phyloP scores from a whole-genome alignment of 139 green algal species.

The Zygnema cylindricum region DNA sequence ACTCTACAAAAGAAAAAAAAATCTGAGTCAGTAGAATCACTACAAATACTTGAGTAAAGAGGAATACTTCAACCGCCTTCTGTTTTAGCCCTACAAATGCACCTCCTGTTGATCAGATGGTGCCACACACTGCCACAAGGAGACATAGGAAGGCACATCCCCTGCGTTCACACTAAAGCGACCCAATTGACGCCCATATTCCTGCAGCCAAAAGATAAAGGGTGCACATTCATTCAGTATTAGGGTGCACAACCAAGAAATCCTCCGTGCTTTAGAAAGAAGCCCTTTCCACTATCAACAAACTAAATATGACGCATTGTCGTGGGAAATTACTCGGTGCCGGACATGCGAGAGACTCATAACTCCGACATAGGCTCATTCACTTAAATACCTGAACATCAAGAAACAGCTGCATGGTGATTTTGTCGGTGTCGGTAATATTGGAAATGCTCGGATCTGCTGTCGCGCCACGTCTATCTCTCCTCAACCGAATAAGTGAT shows the following conservation, averaged over 20 bases:
- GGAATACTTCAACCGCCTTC: not conserved
- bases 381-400: conserved; percentile 54
- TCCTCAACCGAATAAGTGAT: conserved; percentile 82
- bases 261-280: not conserved
- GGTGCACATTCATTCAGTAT: not conserved
- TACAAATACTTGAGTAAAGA: not conserved
- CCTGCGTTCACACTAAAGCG: conserved; percentile 56
- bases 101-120: conserved; percentile 10
- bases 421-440: conserved; percentile 89
- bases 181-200: conserved; percentile 71
- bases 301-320: conserved; percentile 12
- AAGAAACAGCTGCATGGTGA: conserved; percentile 69
- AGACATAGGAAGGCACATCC: not conserved
- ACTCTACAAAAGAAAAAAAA: not conserved
- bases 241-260: not conserved
- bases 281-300: not conserved
- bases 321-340: not conserved
- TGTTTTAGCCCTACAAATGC: not conserved
- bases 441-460: conserved; percentile 26
- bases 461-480: conserved; percentile 57
- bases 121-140: conserved; percentile 45
- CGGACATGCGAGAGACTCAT: not conserved
- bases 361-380: not conserved
- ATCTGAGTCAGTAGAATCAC: not conserved
- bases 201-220: conserved; percentile 57